phyloP scores from a whole-genome alignment of 345 rosid genomes.

The Tarenaya hassleriana region DNA sequence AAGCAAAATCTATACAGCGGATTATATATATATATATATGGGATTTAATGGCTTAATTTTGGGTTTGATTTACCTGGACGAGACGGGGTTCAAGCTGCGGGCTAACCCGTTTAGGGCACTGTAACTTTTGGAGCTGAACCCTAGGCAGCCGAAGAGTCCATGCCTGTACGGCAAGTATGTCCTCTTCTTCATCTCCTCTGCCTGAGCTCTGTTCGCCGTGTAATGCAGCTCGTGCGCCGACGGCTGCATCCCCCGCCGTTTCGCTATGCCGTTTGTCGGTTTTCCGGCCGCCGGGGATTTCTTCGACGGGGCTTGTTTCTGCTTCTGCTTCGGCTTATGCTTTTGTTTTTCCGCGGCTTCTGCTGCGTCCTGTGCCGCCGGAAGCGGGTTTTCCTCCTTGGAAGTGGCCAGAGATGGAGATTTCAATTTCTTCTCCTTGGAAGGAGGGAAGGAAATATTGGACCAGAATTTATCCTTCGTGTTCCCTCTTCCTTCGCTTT shows the following conservation, averaged over 20 bases:
- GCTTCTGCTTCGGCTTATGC: constrained; percentile 24
- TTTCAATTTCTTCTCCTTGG: constrained; percentile 49
- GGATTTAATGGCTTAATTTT: no score
- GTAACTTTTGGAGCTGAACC: constrained; percentile 92
- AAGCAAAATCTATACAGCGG: no score
- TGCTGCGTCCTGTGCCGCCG: not conserved
- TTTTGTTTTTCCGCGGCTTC: constrained; percentile 21
- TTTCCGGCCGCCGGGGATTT: constrained; percentile 21
- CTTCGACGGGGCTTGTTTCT: constrained; percentile 44
- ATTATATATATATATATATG: no score
- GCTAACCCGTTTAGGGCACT: constrained; percentile 89
- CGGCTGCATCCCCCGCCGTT: constrained; percentile 60
- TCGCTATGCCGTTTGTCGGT: constrained; percentile 41
- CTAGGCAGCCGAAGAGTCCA: constrained; percentile 90
- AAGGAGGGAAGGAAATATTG: constrained; percentile 56
- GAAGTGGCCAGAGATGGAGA: constrained; percentile 9
- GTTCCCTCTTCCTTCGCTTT: constrained; percentile 83
- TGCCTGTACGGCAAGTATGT: constrained; percentile 91
- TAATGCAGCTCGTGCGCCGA: no score
- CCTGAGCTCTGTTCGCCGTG: no score
- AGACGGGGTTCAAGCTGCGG: constrained; percentile 82
- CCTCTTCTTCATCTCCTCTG: constrained; percentile 95
- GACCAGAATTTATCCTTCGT: constrained; percentile 61
- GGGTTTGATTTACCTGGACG: constrained; percentile 82
- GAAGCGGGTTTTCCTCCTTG: constrained; percentile 17